A percentile compares a stretch with the other conserved stretches of the same genome.
These are phyloP conservation scores for Asterophora parasitica DNA, from an alignment of 768 basidiomycete species.

Conservation along the genomic window DNA sequence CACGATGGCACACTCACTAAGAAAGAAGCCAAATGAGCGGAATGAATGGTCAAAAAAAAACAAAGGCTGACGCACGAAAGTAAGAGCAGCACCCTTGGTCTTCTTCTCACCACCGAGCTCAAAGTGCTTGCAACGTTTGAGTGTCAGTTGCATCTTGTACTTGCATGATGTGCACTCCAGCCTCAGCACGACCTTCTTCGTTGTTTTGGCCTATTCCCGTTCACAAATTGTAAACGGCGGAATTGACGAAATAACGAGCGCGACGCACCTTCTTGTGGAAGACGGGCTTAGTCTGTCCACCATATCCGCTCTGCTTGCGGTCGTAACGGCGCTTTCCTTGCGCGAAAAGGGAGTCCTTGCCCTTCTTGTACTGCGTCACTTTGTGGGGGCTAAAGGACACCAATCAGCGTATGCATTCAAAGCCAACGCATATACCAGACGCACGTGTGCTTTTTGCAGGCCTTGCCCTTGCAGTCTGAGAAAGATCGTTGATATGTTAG, in stretches of 20 bases:
- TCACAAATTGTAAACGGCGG: background rate
- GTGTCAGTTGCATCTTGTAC: conserved; percentile 92
- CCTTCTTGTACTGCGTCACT: conserved; percentile 99
- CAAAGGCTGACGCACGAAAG: conserved; percentile 64
- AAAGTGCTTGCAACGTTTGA: conserved; percentile 99
- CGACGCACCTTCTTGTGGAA: conserved; percentile 97
- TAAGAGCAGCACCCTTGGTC: conserved; percentile 94
- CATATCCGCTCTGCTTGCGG: conserved; percentile 97
- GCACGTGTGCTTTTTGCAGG: conserved; percentile 96
- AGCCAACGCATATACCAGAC: conserved; percentile 23
- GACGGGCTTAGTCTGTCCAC: conserved; percentile 99
- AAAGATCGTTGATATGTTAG: conserved; percentile 7
- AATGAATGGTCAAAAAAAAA: background rate
- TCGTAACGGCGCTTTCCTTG: conserved; percentile 99
- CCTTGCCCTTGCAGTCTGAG: conserved; percentile 91
- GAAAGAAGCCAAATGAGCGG: background rate
- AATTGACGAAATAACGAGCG: background rate
- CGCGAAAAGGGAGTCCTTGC: conserved; percentile 95
- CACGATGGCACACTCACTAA: conserved; percentile 18
- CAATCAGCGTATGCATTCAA: background rate
- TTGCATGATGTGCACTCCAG: conserved; percentile 98
- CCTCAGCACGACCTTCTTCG: conserved; percentile 98
- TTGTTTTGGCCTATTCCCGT: conserved; percentile 78
- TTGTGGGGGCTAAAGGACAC: conserved; percentile 79
- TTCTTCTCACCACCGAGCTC: conserved; percentile 99